Percentiles rank a stretch among this genome's conserved stretches.
Conservation (phyloP, 768 basidiomycete genomes). For the Macrolepiota dolichaula region DNA sequence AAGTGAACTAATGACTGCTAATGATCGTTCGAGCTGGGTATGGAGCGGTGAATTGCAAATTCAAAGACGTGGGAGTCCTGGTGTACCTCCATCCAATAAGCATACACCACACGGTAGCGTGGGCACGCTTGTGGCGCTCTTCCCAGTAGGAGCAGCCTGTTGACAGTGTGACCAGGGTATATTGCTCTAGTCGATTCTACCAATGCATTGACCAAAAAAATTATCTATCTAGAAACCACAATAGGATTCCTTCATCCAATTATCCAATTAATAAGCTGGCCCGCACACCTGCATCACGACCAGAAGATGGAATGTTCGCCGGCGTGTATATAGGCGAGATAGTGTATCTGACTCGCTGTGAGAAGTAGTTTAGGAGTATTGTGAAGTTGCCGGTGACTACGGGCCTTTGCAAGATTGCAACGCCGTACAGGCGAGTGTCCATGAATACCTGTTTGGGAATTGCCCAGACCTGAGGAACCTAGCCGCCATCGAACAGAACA, state of each 20-base stretch:
- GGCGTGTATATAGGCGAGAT: background rate
- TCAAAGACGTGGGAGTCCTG: background rate
- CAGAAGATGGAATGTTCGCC: background rate
- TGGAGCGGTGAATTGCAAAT: background rate
- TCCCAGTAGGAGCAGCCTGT: background rate
- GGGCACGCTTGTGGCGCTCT: background rate
- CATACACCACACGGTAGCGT: background rate
- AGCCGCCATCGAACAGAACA: background rate
- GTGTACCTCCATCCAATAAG: background rate
- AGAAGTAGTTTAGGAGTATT: background rate
- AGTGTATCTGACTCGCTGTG: slow-evolving; percentile 9
- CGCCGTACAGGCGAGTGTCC: background rate
- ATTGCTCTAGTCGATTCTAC: background rate
- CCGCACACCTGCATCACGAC: background rate
- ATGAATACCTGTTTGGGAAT: background rate
- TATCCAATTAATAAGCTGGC: background rate
- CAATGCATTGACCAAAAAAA: background rate
- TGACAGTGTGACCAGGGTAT: background rate
- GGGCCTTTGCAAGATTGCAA: slow-evolving; percentile 10
- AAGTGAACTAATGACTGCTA: background rate
- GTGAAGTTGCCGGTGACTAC: slow-evolving; percentile 9
- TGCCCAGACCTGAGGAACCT: background rate
- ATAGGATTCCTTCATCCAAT: background rate
- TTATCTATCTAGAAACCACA: no score
- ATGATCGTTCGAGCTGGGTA: background rate